Evolutionary conservation across 75 land plant genomes (phyloP).

Genomic region (Pseudotsuga menziesii): DNA sequence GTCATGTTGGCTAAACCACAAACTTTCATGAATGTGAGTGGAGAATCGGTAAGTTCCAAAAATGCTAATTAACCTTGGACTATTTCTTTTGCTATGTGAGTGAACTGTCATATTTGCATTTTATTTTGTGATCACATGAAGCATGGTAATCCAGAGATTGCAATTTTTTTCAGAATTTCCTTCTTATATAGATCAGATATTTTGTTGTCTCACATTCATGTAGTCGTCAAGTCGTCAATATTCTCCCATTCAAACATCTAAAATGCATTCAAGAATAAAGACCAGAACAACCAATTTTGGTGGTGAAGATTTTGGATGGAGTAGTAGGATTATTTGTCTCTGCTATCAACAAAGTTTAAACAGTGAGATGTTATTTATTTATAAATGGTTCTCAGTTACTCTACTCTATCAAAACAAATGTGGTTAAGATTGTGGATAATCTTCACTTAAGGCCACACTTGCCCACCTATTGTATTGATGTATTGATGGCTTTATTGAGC

Average conservation of each 20-base stretch:
- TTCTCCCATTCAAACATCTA: background rate
- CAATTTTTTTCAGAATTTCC: background rate
- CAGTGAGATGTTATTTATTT: too few species aligned
- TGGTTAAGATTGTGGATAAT: too few species aligned
- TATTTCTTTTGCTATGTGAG: background rate
- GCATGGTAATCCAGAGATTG: background rate
- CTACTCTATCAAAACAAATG: too few species aligned
- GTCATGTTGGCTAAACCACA: slow-evolving; percentile 91
- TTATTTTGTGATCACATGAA: slow-evolving; percentile 6
- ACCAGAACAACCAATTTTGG: background rate
- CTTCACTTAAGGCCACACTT: too few species aligned
- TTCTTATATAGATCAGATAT: background rate
- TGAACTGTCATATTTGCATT: background rate
- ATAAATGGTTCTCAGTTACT: too few species aligned
- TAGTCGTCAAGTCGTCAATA: background rate
- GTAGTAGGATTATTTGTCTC: background rate
- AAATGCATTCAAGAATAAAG: background rate
- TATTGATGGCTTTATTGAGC: too few species aligned
- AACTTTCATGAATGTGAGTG: slow-evolving; percentile 90
- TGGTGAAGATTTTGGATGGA: background rate
- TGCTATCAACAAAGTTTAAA: too few species aligned
- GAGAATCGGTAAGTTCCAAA: slow-evolving; percentile 77
- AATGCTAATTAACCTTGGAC: background rate
- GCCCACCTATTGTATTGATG: too few species aligned
- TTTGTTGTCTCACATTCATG: background rate